These are phyloP conservation scores for Phytomonas sp. DNA, from an alignment of 208 protist species.

Conservation along the genomic window DNA sequence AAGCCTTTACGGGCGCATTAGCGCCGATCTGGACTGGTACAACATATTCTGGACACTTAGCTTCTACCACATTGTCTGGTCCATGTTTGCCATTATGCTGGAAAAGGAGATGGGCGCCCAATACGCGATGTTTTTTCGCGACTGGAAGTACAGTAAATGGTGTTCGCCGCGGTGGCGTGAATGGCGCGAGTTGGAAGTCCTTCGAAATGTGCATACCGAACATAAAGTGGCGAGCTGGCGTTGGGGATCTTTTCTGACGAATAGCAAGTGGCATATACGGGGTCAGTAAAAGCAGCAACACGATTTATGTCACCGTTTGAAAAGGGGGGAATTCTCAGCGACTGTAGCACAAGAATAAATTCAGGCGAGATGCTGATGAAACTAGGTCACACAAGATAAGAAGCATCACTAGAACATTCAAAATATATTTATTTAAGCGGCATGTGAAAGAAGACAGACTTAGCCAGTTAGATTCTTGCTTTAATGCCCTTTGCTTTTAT, in stretches of 20 bases:
- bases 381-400: too few species aligned
- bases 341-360: too few species aligned
- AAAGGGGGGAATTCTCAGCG: too few species aligned
- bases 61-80: constrained; percentile 74
- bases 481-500: constrained; percentile 13
- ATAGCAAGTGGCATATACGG: constrained; percentile 57
- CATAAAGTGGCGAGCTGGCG: constrained; percentile 39
- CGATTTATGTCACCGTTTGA: too few species aligned
- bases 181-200: constrained; percentile 74
- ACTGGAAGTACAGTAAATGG: constrained; percentile 56
- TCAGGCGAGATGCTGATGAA: too few species aligned
- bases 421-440: too few species aligned
- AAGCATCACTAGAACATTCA: too few species aligned
- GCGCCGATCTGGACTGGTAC: constrained; percentile 75
- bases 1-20: constrained; percentile 52
- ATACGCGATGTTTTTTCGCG: constrained; percentile 73
- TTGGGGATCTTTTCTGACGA: constrained; percentile 67
- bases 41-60: constrained; percentile 57
- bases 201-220: constrained; percentile 29
- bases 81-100: constrained; percentile 49
- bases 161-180: constrained; percentile 83
- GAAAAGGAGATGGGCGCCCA: constrained; percentile 64
- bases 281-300: constrained; percentile 21
- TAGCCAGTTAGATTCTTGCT: constrained; percentile 13
- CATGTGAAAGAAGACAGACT: too few species aligned